Conservation (phyloP, 768 basidiomycete species). For the Wakefieldia striispora region DNA sequence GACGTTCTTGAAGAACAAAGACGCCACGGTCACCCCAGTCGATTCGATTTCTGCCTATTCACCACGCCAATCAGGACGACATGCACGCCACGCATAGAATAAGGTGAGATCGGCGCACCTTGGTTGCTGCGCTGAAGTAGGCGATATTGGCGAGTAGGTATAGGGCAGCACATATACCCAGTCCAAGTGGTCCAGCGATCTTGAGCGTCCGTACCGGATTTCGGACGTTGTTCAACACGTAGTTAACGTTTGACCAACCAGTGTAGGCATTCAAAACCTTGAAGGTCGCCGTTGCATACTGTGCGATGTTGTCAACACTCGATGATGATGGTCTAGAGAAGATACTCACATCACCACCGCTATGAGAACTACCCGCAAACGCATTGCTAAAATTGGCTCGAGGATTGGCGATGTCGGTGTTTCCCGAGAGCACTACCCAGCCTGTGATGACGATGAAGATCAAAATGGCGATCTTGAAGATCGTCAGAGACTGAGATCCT, state of each 20-base stretch:
- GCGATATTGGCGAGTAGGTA: slow-evolving; percentile 59
- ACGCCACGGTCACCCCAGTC: slow-evolving; percentile 55
- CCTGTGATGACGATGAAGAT: slow-evolving; percentile 55
- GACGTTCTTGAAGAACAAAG: slow-evolving; percentile 57
- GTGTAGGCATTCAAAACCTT: slow-evolving; percentile 49
- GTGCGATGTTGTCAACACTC: background rate
- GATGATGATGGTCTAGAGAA: no score
- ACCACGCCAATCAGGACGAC: background rate
- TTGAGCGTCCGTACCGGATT: slow-evolving; percentile 60
- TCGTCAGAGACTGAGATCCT: slow-evolving; percentile 35
- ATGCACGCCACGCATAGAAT: background rate
- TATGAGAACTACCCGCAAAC: slow-evolving; percentile 56
- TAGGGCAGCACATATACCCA: slow-evolving; percentile 50
- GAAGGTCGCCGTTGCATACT: slow-evolving; percentile 63
- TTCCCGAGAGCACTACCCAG: slow-evolving; percentile 59
- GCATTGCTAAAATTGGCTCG: slow-evolving; percentile 55
- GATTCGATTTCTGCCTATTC: slow-evolving; percentile 43
- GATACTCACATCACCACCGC: slow-evolving; percentile 43
- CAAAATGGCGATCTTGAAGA: slow-evolving; percentile 55
- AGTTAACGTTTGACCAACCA: slow-evolving; percentile 59
- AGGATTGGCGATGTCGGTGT: slow-evolving; percentile 53
- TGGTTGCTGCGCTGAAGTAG: slow-evolving; percentile 44
- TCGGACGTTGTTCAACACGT: slow-evolving; percentile 59
- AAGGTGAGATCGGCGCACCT: slow-evolving; percentile 6
- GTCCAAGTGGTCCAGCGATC: slow-evolving; percentile 58